Conservation (phyloP, 768 basidiomycete genomes). For the Suillus alpinus region DNA sequence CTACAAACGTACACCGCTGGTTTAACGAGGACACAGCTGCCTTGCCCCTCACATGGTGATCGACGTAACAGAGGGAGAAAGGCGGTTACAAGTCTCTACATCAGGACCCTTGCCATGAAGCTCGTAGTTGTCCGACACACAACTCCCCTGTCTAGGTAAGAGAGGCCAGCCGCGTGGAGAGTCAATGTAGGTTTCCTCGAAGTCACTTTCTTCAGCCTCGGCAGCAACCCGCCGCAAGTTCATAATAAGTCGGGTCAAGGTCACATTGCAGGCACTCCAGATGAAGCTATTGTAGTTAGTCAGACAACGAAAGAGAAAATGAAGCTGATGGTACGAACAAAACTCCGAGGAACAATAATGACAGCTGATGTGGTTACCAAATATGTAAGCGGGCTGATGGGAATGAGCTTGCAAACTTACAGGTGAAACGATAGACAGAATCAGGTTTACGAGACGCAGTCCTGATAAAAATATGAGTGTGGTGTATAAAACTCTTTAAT, state of each 20-base stretch:
- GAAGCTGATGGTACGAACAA: constrained; percentile 13
- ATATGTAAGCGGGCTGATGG: not conserved
- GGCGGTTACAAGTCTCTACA: not conserved
- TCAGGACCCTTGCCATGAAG: constrained; percentile 1
- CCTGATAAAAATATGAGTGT: constrained; percentile 7
- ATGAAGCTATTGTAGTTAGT: constrained; percentile 24
- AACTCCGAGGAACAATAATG: constrained; percentile 19
- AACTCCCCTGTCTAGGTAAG: not conserved
- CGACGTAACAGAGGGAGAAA: not conserved
- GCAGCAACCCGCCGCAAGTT: constrained; percentile 26
- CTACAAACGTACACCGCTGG: not conserved
- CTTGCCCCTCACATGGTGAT: not conserved
- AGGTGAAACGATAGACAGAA: constrained; percentile 19
- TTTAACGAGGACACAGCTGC: not conserved
- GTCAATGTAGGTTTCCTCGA: not conserved
- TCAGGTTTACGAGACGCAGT: constrained; percentile 20
- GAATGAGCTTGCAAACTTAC: constrained; percentile 12
- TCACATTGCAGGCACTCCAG: constrained; percentile 34
- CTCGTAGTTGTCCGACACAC: not conserved
- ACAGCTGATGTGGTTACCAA: constrained; percentile 10
- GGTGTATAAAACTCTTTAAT: not conserved
- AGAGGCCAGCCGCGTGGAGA: not conserved
- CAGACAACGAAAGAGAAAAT: not conserved
- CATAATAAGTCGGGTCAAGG: constrained; percentile 32
- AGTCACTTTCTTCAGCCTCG: not conserved